phyloP scores from a whole-genome alignment of 2,329 filamentous ascomycete species.

The Epichloe typhina region DNA sequence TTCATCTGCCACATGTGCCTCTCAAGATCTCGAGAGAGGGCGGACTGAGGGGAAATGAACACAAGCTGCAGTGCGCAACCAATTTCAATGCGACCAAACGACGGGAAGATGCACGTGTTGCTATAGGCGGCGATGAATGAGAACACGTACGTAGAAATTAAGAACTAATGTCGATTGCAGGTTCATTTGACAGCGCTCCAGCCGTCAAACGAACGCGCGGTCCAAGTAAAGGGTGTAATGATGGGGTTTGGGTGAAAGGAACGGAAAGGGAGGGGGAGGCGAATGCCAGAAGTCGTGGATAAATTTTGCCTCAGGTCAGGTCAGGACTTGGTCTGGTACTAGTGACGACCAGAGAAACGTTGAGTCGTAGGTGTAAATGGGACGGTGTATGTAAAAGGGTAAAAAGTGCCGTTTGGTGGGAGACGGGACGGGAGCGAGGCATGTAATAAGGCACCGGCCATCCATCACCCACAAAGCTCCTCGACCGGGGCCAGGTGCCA shows the following conservation, averaged over 20 bases:
- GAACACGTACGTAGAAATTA: constrained; percentile 49
- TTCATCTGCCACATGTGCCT: not conserved
- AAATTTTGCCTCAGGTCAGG: constrained; percentile 1
- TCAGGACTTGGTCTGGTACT: not conserved
- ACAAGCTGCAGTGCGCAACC: not conserved
- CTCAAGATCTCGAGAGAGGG: not conserved
- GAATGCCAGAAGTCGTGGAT: not conserved
- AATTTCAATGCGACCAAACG: not conserved
- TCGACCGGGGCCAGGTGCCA: too few relatives aligned
- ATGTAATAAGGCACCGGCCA: not conserved
- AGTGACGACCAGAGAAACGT: not conserved
- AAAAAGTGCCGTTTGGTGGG: not conserved
- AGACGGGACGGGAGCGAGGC: constrained; percentile 1
- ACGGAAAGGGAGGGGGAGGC: constrained; percentile 8
- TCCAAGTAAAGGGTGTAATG: constrained; percentile 15
- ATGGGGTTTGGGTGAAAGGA: constrained; percentile 3
- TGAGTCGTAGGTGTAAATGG: not conserved
- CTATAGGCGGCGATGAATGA: not conserved
- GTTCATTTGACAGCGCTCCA: constrained; percentile 89
- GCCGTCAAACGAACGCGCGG: constrained; percentile 90
- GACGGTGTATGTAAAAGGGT: not conserved
- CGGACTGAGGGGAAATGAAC: not conserved
- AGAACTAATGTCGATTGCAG: constrained; percentile 59
- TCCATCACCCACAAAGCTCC: too few relatives aligned
- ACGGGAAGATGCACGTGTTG: not conserved